Evolutionary conservation across 2,329 filamentous ascomycete species (phyloP).

Genomic region (Sporothrix variecibatus): DNA sequence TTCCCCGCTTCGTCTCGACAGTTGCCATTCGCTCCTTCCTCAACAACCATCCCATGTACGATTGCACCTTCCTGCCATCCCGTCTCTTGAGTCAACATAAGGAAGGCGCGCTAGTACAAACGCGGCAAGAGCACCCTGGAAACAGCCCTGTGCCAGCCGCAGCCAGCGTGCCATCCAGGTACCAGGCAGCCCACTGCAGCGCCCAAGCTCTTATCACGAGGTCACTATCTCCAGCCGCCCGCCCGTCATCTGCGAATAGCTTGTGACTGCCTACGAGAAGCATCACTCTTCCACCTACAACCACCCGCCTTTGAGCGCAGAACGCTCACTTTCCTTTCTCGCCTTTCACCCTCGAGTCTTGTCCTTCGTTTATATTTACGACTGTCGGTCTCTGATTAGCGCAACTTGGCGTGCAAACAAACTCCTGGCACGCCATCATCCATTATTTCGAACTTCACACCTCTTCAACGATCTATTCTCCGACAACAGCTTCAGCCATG

Average conservation of each 20-base stretch:
- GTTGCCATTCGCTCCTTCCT: not conserved
- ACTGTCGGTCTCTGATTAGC: not conserved
- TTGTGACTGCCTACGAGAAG: not conserved
- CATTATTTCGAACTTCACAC: not conserved
- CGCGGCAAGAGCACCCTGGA: constrained; percentile 5
- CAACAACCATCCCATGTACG: not conserved
- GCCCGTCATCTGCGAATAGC: constrained; percentile 7
- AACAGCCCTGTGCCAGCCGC: not conserved
- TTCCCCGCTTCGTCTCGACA: not conserved
- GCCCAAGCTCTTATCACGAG: constrained; percentile 25
- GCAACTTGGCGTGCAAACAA: not conserved
- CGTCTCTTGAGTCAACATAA: not conserved
- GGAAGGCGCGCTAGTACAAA: not conserved
- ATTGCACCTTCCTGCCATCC: not conserved
- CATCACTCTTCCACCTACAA: not conserved
- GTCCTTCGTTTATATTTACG: not conserved
- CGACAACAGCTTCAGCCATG: constrained; percentile 2
- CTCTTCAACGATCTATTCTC: not conserved
- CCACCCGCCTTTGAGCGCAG: not conserved
- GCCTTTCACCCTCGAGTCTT: not conserved
- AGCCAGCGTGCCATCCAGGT: constrained; percentile 10
- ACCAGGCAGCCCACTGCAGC: not conserved
- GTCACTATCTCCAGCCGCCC: constrained; percentile 14
- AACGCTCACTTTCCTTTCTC: not conserved
- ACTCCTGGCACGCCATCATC: not conserved